Evolutionary conservation across 2,329 filamentous ascomycete genomes (phyloP), one percentile per base, ranked within the genome.

Genomic region (Aspergillus novoparasiticus): DNA sequence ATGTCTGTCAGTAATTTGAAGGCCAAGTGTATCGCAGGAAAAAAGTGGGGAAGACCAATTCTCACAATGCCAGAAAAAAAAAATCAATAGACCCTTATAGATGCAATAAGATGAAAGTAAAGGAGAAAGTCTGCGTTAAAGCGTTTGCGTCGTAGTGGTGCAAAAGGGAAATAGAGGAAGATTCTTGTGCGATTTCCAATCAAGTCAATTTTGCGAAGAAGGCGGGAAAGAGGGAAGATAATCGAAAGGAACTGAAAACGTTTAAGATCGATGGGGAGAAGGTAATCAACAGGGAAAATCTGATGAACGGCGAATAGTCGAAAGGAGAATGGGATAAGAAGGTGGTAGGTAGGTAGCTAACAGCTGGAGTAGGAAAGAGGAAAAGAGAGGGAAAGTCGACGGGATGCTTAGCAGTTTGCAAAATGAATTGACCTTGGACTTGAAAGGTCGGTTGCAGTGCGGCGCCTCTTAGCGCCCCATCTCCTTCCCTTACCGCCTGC

Each of bases 31-130:
- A 55, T 34, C 36, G 30, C 14, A 6, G 39, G n/a, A 56, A 9
- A 41, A 30, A 3, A 30, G 51, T 19, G 23, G 21, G 43, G 19
- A 11, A 32, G 26, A 43, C 11, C 12, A 57, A 41, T 48, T 73
- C 72, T 68, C 63, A 75, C 73, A 73, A 73, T 73, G 72, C 72
- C 70, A 73, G 66, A 66, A 68, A 62, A 55, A 26, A 23, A 71
- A 68, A 58, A 66, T 63, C 55, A 58, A 68, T 43, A 62, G 30
- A 55, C 14, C n/a, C 21, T 30, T 26, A 39, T 16, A 70, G 66
- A 67, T 36, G 28, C 26, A 32, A 46, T 30, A 16, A 28, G 45
- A 41, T 32, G 67, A 69, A 68, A 61, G 34, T 34, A 53, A 60
- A 60, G 57, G 64, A 57, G 50, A 54, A 65, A 50, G 50, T 39